These are phyloP conservation scores for Phytophthora capsici DNA, from an alignment of 352 stramenopile species.

Conservation along the genomic window DNA sequence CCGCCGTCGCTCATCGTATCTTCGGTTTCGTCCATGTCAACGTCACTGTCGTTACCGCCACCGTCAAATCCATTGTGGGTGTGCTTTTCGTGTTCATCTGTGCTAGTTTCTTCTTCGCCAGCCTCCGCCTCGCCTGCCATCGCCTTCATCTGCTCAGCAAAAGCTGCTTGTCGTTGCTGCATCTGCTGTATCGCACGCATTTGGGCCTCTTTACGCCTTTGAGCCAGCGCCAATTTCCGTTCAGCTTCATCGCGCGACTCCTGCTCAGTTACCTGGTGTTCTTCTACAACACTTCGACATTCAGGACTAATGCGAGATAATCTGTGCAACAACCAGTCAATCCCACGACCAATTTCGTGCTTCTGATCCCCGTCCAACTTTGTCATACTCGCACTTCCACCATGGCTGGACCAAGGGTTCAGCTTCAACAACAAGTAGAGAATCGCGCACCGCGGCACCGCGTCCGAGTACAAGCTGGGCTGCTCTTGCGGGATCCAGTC, in stretches of 20 bases:
- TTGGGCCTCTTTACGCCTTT: slow-evolving; percentile 76
- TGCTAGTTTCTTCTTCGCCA: slow-evolving; percentile 47
- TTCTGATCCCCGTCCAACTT: slow-evolving; percentile 84
- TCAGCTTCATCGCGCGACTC: slow-evolving; percentile 73
- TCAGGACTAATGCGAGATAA: slow-evolving; percentile 53
- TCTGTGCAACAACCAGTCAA: slow-evolving; percentile 83
- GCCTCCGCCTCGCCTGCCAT: slow-evolving; percentile 60
- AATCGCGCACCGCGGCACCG: slow-evolving; percentile 45
- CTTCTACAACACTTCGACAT: slow-evolving; percentile 55
- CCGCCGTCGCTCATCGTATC: slow-evolving; percentile 55
- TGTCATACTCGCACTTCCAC: slow-evolving; percentile 57
- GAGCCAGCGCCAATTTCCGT: slow-evolving; percentile 61
- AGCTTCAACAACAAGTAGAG: slow-evolving; percentile 72
- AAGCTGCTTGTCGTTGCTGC: slow-evolving; percentile 81
- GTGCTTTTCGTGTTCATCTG: slow-evolving; percentile 34
- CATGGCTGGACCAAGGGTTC: slow-evolving; percentile 73
- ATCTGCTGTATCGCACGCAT: slow-evolving; percentile 81
- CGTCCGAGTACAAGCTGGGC: slow-evolving; percentile 34
- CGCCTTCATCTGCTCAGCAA: slow-evolving; percentile 77
- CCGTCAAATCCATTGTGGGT: slow-evolving; percentile 33
- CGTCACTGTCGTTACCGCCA: slow-evolving; percentile 33
- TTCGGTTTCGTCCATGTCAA: slow-evolving; percentile 40
- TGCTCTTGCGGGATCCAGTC: slow-evolving; percentile 64
- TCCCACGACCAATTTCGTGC: slow-evolving; percentile 78
- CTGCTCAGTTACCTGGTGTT: slow-evolving; percentile 66